Base-by-base conservation (phyloP, 768 basidiomycete genomes). In the Hydnomerulius pinastri region DNA sequence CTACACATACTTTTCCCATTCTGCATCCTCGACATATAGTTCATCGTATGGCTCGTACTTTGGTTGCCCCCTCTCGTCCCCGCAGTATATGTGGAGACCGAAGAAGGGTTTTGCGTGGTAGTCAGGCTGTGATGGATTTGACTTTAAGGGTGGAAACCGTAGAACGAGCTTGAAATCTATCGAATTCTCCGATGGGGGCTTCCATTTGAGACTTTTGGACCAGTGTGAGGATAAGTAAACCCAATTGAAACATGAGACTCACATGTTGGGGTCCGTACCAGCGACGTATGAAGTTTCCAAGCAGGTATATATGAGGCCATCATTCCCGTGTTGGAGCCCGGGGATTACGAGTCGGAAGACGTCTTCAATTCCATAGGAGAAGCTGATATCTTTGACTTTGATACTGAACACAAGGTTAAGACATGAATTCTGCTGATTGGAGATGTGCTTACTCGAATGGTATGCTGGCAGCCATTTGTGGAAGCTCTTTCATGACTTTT, bases 261-360 rank as follows among this genome's bases (percentile, higher is more conserved):
- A 97, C 96, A 98, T 92, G 55, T 90, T 90, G 4, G 71, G 65
- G 64, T 99, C 97, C 10, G 97, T 98, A 21, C 90, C 92, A 1
- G 83, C 59, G 9, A 76, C 75, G 59, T 99, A 99, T 0, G 83
- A 82, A 6, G 92, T 82, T 63, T 80, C 87, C 9, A 88, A 91
- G 60, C 90, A 89, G 1, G 97, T 98, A 66, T 98, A 99, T 60
- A 99, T 96, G 49, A 99, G 82, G 0, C 97, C 97, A 59, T 99
- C 97, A 54, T 89, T 95, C 4, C 84, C 93, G 62, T 99, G 97
- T 56, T 92, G 86, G 6, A 98, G 73, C 12, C 75, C 76, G 5
- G 94, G 91, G 39, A 99, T 87, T 53, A 94, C 89, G 43, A 86
- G 75, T 25, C 77, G 75, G 62, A 98, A 89, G 12, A 98, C 92